Base-by-base conservation (phyloP, 768 basidiomycete species). In the Naganishia kalamii region DNA sequence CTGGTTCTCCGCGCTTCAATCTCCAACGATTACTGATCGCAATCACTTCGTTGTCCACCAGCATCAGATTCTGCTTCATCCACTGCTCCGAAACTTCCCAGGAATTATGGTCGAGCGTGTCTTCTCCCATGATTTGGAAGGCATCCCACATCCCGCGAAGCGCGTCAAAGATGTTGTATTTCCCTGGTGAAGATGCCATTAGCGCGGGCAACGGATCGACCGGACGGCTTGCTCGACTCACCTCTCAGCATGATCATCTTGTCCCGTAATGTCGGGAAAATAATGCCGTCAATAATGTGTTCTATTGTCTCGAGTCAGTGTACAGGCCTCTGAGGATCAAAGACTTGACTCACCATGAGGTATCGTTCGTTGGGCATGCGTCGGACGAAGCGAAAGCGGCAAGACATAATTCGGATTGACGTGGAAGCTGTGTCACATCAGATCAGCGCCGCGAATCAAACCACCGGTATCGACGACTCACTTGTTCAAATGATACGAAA, bases 51-150 rank as follows among this genome's bases (percentile, higher is more conserved):
- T 83, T 82, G 67, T 93, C 91, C 37, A 90, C 82, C 64, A 97
- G 82, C 77, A 87, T 86, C 69, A 89, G 93, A 78, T 88, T 85
- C 63, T 85, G 49, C n/a, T 32, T 83, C 48, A 96, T 81, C 85
- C 91, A 96, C 60, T 82, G 81, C 72, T 92, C 91, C 17, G 83
- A 81, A 43, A 96, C 82, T 78, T 97, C 93, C 91, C 92, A 96
- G 71, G 90, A 92, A 46, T 79, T 81, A 70, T 94, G 90, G 3
- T 87, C 86, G n/a, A 96, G 81, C 23, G 92, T 88, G 71, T 97
- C 92, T 69, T 94, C 89, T n/a, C 66, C 66, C 17, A 43, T 54
- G 29, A 68, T 60, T 6, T 29, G 82, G 30, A 92, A 79, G 70
- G 88, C 89, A 66, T 91, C 90, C 0, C 87, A 84, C 15, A 96